phyloP scores from a whole-genome alignment of 192 early-diverging fungal species.

The Piromyces finnis region DNA sequence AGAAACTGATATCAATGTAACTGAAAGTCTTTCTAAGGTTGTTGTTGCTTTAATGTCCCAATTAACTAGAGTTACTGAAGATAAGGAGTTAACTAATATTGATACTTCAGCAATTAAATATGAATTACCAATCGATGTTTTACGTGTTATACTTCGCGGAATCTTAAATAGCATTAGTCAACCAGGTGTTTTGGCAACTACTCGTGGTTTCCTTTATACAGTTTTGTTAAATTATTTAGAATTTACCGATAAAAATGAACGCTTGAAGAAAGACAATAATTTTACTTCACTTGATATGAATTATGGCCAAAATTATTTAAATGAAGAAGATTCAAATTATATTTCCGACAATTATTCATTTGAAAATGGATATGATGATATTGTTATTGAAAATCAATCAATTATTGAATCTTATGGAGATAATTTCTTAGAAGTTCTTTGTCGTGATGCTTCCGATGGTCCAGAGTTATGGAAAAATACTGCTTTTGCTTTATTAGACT shows the following conservation, averaged over 20 bases:
- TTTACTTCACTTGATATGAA: neutral
- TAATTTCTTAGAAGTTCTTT: constrained; percentile 48
- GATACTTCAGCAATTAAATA: neutral
- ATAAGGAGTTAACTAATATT: neutral
- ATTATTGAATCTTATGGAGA: constrained; percentile 38
- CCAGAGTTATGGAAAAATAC: constrained; percentile 67
- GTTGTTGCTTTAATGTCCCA: constrained; percentile 33
- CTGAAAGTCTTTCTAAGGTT: constrained; percentile 29
- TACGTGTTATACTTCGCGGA: neutral
- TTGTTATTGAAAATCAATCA: constrained; percentile 1
- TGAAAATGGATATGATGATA: neutral
- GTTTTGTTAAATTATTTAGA: neutral
- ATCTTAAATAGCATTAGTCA: neutral
- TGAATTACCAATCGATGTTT: neutral
- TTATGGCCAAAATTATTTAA: neutral
- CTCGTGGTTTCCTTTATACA: neutral
- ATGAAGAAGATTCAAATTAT: neutral
- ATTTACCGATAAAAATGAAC: neutral
- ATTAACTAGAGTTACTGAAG: constrained; percentile 6
- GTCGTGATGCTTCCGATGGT: constrained; percentile 68
- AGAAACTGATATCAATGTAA: constrained; percentile 18
- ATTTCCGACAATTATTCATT: neutral
- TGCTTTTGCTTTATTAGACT: constrained; percentile 59
- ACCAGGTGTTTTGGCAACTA: neutral
- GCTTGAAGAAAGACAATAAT: neutral